Base-by-base conservation (phyloP, 768 basidiomycete genomes). In the Tylopilus plumbeoviolaceoides region DNA sequence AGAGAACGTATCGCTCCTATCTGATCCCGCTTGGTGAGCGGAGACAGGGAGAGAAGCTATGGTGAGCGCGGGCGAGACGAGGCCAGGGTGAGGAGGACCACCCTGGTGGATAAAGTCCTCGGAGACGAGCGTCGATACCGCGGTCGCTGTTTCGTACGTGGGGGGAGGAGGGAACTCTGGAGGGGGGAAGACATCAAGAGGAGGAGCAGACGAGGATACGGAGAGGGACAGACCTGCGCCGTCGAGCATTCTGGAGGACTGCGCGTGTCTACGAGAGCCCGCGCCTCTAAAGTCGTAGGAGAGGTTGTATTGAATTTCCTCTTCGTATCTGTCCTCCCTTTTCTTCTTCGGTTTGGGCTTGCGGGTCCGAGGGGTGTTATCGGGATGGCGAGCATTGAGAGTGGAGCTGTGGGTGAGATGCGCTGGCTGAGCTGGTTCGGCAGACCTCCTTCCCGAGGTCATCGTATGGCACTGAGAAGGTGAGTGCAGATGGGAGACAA, bases 151-250 rank as follows among this genome's bases (percentile, higher is more conserved):
- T 67, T 90, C 88, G 55, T 82, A 81, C 59, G 89, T 87, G 12
- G 86, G 81, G 25, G 89, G 88, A 12, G 89, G 89, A 7, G 84
- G 85, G 62, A 85, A 86, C 63, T 87, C 79, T 65, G 12, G 23
- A 25, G 30, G 80, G 44, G 74, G 70, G 23, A 80, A 42, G 74
- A 70, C 38, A 57, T 48, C 42, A 54, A 7, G 47, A 54, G 31
- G 53, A 53, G 46, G n/a, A 23, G 25, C 25, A 41, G 11, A 10
- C 20, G 30, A 8, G 47, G 8, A 48, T 4, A 44, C 2, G 31
- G 36, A 44, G 18, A 44, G 39, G n/a, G 44, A 66, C 62, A 1
- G 53, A 73, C 72, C 69, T 54, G 63, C 53, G 51, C 69, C 72
- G 42, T 70, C 61, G 18, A 49, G 58, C 55, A 65, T 69, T 56